Evolutionary conservation across 257 asterid species (phyloP).

Genomic region (Primulina tabacum): DNA sequence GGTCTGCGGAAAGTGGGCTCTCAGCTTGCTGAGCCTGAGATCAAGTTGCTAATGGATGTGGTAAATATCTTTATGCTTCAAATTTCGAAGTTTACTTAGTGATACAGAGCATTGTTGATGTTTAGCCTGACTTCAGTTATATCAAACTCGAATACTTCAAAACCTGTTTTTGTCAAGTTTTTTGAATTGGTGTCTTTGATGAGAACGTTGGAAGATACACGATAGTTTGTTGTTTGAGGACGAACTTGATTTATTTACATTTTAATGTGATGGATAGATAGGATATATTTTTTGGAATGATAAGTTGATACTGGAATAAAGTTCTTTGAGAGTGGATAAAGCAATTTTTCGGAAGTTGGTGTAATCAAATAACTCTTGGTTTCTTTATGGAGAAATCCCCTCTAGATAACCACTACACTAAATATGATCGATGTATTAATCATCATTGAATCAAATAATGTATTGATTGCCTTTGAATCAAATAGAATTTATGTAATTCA

Average conservation of each 20-base stretch:
- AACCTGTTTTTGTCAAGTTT: neutral
- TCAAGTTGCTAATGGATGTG: constrained; percentile 65
- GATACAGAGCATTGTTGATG: too few relatives aligned
- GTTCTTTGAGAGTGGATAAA: neutral
- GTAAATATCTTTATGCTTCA: constrained; percentile 24
- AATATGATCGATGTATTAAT: neutral
- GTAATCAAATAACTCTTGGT: neutral
- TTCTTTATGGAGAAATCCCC: neutral
- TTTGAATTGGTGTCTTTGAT: neutral
- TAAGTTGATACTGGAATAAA: neutral
- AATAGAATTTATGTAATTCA: neutral
- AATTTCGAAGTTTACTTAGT: neutral
- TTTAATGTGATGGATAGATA: neutral
- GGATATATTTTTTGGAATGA: neutral
- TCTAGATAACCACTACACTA: too few relatives aligned
- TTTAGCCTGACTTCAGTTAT: neutral
- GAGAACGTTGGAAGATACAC: neutral
- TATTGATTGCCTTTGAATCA: neutral
- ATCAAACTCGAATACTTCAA: neutral
- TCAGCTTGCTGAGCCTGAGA: constrained; percentile 52
- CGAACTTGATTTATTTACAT: too few relatives aligned
- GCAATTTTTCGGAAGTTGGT: too few relatives aligned
- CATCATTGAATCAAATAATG: neutral
- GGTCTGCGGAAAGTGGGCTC: constrained; percentile 61
- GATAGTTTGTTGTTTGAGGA: neutral